These are phyloP conservation scores for Acer negundo DNA, from an alignment of 345 rosid species.

Conservation along the genomic window DNA sequence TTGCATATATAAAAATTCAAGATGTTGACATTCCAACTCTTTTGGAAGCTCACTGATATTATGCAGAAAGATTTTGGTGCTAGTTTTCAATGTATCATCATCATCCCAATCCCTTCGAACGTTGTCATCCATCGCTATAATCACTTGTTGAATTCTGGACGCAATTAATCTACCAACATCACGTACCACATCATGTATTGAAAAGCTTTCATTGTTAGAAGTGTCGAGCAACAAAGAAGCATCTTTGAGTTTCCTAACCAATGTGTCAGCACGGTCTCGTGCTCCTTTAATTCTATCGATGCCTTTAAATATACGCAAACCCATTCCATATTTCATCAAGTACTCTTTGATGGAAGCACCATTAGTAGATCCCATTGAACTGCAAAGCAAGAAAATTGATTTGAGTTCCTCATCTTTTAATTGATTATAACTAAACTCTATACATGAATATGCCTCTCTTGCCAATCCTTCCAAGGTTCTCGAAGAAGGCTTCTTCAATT, in stretches of 20 bases:
- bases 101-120: neutral
- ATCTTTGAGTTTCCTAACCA: neutral
- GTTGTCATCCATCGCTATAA: neutral
- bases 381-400: conserved; percentile 32
- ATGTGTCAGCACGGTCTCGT: neutral
- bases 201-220: neutral
- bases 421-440: conserved; percentile 30
- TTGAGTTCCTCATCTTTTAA: conserved; percentile 27
- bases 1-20: neutral
- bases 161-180: conserved; percentile 26
- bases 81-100: neutral
- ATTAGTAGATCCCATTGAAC: neutral
- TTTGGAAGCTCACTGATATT: neutral
- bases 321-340: conserved; percentile 4
- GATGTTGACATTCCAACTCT: conserved; percentile 21
- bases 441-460: neutral
- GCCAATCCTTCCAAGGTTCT: neutral
- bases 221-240: conserved; percentile 23
- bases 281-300: neutral
- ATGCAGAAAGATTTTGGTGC: neutral
- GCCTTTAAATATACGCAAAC: conserved; percentile 26
- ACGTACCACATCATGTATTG: neutral
- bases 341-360: too few relatives aligned
- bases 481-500: neutral
- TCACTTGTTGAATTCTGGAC: neutral